Percentiles rank a stretch among this genome's conserved stretches.
Evolutionary conservation across 2,329 filamentous ascomycete genomes (phyloP).

Genomic region (Fusarium denticulatum): DNA sequence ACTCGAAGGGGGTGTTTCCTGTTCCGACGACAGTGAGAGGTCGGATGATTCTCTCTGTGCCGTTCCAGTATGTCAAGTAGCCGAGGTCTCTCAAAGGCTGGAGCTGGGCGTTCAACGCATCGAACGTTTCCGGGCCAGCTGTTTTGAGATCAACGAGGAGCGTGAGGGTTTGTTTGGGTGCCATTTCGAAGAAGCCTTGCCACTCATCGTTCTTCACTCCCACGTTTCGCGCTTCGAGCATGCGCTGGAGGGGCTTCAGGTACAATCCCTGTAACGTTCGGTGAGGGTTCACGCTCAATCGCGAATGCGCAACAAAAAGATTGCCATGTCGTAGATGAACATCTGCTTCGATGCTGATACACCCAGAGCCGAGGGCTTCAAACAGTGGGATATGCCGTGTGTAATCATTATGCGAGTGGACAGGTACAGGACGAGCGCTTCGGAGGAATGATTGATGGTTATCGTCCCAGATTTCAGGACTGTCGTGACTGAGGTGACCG

Average conservation of each 20-base stretch:
- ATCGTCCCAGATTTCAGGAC: constrained; percentile 20
- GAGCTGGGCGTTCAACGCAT: neutral
- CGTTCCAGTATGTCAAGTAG: constrained; percentile 20
- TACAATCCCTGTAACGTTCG: neutral
- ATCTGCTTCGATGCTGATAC: constrained; percentile 17
- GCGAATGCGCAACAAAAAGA: constrained; percentile 6
- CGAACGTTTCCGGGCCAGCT: neutral
- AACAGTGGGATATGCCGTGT: constrained; percentile 12
- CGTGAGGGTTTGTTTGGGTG: neutral
- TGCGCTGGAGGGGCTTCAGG: constrained; percentile 6
- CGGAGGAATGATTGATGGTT: constrained; percentile 12
- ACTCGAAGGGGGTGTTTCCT: constrained; percentile 10
- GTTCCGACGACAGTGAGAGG: constrained; percentile 13
- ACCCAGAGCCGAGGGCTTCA: constrained; percentile 15
- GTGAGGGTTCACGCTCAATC: neutral
- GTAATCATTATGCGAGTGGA: constrained; percentile 24
- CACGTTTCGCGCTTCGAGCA: constrained; percentile 3
- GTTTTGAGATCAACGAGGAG: constrained; percentile 16
- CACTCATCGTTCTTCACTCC: neutral
- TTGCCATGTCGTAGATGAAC: neutral
- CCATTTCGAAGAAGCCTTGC: neutral
- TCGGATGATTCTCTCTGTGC: neutral
- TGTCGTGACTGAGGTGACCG: neutral
- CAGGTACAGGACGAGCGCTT: neutral
- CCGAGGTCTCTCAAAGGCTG: constrained; percentile 3